A percentile compares a stretch with the other conserved stretches of the same genome.
phyloP scores from a whole-genome alignment of 208 protist genomes.

The Acanthamoeba sp. region DNA sequence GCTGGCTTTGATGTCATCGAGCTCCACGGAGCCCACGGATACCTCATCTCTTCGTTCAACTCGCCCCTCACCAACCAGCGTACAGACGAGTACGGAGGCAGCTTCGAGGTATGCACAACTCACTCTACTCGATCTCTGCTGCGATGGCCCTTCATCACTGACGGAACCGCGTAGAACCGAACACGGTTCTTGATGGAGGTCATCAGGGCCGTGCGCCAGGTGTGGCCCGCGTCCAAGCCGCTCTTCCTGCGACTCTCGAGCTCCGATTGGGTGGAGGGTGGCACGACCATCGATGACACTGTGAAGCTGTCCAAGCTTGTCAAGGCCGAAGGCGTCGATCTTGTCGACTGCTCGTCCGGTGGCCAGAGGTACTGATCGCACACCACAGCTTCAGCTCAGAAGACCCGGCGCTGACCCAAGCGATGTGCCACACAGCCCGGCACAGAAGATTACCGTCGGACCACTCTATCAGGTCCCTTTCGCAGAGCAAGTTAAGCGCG shows the following conservation, averaged over 20 bases:
- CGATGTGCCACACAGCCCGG: neutral
- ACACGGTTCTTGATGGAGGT: constrained; percentile 89
- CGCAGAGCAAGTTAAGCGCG: constrained; percentile 71
- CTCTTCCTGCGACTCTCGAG: constrained; percentile 73
- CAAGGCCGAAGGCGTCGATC: constrained; percentile 76
- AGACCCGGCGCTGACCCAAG: no score
- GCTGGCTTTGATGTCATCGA: constrained; percentile 94
- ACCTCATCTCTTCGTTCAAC: constrained; percentile 94
- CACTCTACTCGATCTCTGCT: no score
- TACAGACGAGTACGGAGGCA: constrained; percentile 93
- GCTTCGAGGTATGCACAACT: constrained; percentile 81
- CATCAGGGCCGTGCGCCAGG: constrained; percentile 82
- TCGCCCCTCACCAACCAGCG: constrained; percentile 88
- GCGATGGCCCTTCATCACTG: no score
- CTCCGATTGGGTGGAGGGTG: constrained; percentile 75
- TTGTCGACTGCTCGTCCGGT: constrained; percentile 81
- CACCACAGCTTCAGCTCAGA: neutral
- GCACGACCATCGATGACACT: constrained; percentile 78
- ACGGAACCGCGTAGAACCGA: constrained; percentile 50
- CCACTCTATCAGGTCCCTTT: constrained; percentile 81
- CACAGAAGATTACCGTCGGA: constrained; percentile 33
- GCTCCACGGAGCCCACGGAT: constrained; percentile 93
- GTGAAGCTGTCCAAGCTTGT: constrained; percentile 73
- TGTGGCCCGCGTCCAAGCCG: constrained; percentile 74
- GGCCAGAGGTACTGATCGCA: constrained; percentile 72